A percentile compares a stretch with the other conserved stretches of the same genome.
phyloP scores from a whole-genome alignment of 495 filamentous ascomycete genomes.

The Aspergillus cavernicola region DNA sequence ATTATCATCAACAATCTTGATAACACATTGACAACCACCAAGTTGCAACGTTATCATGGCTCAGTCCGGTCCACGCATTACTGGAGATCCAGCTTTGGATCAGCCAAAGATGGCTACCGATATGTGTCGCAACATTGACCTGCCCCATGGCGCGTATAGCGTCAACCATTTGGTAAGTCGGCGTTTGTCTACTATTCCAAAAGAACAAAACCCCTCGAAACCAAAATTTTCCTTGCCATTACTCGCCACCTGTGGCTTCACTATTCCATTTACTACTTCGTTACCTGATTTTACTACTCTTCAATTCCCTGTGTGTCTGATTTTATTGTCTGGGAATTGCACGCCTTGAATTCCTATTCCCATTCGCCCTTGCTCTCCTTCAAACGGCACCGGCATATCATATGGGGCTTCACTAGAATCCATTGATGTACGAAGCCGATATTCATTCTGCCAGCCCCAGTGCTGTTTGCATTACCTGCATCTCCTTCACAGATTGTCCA shows the following conservation, averaged over 20 bases:
- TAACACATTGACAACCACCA: not conserved
- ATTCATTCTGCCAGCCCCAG: conserved; percentile 16
- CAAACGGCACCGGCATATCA: conserved; percentile 14
- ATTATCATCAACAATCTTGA: not conserved
- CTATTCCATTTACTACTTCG: not conserved
- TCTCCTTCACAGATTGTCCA: conserved; percentile 17
- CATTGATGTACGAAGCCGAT: conserved; percentile 19
- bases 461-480: conserved; percentile 3
- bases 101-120: conserved; percentile 18
- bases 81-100: conserved; percentile 24
- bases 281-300: not conserved
- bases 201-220: not conserved
- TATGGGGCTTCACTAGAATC: conserved; percentile 14
- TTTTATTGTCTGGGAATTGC: not conserved
- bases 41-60: conserved; percentile 2
- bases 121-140: conserved; percentile 27
- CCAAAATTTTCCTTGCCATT: not conserved
- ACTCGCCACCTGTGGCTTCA: not conserved
- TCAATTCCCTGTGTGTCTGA: not conserved
- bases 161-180: conserved; percentile 27
- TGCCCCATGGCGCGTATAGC: conserved; percentile 23
- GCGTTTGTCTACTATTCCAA: not conserved
- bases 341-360: not conserved
- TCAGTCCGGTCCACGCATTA: not conserved
- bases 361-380: conserved; percentile 9